These are phyloP conservation scores for Naematelia encephala DNA, from an alignment of 768 basidiomycete species.

Conservation along the genomic window DNA sequence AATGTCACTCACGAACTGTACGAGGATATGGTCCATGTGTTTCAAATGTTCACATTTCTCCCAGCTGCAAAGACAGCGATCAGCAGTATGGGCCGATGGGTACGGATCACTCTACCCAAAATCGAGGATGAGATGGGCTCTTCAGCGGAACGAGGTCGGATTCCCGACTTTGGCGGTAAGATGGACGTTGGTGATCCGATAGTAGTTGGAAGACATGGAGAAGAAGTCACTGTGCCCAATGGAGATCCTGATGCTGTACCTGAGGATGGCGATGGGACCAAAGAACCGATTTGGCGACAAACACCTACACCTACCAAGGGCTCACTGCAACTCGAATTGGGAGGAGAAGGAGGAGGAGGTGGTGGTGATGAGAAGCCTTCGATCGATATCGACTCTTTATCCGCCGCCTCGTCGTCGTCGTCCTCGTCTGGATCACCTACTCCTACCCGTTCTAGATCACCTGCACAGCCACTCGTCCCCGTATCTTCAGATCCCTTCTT, in stretches of 20 bases:
- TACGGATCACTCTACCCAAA: constrained; percentile 30
- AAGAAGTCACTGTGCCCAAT: background rate
- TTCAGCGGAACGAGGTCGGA: background rate
- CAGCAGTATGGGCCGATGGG: constrained; percentile 39
- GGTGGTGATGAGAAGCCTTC: too few species aligned
- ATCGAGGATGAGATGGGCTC: constrained; percentile 22
- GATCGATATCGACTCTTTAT: constrained; percentile 15
- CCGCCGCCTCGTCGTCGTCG: background rate
- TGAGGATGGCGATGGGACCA: constrained; percentile 1
- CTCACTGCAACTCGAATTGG: background rate
- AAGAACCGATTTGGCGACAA: background rate
- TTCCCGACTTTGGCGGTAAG: background rate
- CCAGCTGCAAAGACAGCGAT: constrained; percentile 42
- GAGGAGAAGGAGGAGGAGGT: background rate
- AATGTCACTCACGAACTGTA: constrained; percentile 82
- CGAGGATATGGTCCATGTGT: constrained; percentile 91
- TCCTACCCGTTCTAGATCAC: constrained; percentile 16
- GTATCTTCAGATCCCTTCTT: constrained; percentile 1
- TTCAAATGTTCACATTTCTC: constrained; percentile 73
- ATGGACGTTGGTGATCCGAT: constrained; percentile 5
- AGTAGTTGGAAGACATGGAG: constrained; percentile 7
- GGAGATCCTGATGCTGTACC: background rate
- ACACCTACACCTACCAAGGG: background rate
- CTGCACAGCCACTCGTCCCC: constrained; percentile 13
- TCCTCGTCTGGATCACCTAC: background rate